Evolutionary conservation across 2,329 filamentous ascomycete species (phyloP).

Genomic region (Fusarium armeniacum): DNA sequence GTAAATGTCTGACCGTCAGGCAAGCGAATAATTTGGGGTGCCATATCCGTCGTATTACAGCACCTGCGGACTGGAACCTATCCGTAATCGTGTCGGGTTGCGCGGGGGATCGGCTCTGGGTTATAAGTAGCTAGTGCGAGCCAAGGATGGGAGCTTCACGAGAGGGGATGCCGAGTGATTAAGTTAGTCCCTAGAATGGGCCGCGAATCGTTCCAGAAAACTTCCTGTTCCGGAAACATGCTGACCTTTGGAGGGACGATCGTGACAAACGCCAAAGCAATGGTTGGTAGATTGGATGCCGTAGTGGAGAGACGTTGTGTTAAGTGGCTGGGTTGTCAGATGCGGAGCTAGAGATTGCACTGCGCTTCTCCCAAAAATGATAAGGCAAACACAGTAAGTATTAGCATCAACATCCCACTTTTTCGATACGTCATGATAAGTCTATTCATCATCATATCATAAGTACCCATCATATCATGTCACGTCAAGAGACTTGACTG

Average conservation of each 20-base stretch:
- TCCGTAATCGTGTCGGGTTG: conserved; percentile 36
- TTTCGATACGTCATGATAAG: conserved; percentile 38
- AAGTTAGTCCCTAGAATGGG: conserved; percentile 37
- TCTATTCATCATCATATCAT: conserved; percentile 30
- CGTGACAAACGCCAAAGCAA: conserved; percentile 51
- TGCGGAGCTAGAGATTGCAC: conserved; percentile 6
- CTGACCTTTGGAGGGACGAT: conserved; percentile 48
- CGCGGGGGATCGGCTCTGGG: conserved; percentile 46
- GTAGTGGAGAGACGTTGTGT: conserved; percentile 42
- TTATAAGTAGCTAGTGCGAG: conserved; percentile 44
- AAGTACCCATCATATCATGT: no score
- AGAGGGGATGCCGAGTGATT: conserved; percentile 22
- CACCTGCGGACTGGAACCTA: conserved; percentile 1
- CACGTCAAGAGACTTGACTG: neutral
- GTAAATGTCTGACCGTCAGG: conserved; percentile 90
- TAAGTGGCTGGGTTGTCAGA: conserved; percentile 22
- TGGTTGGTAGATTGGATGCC: conserved; percentile 47
- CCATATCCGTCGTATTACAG: conserved; percentile 49
- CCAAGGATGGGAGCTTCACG: neutral
- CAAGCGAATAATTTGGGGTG: conserved; percentile 71
- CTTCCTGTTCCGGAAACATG: conserved; percentile 45
- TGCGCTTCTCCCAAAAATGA: neutral
- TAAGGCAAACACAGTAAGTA: conserved; percentile 1
- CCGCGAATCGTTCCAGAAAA: conserved; percentile 47
- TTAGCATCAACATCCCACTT: neutral